phyloP scores from a whole-genome alignment of 306 rosid genomes.

The Prunus campanulata region DNA sequence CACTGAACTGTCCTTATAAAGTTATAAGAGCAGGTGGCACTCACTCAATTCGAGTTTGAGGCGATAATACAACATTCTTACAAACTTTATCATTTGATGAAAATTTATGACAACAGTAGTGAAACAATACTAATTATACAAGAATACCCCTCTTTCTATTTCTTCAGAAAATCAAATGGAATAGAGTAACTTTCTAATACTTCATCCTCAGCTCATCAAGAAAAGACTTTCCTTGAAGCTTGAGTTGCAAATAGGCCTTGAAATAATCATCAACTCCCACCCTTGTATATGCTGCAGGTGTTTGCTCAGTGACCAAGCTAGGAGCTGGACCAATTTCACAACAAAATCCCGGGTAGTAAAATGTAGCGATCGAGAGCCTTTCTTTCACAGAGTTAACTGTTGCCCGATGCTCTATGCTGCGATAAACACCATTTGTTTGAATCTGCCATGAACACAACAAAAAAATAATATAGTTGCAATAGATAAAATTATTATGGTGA shows the following conservation, averaged over 20 bases:
- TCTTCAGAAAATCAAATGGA: neutral
- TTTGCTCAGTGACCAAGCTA: constrained; percentile 26
- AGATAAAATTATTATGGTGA: neutral
- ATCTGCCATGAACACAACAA: constrained; percentile 9
- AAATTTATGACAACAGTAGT: neutral
- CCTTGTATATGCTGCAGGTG: constrained; percentile 15
- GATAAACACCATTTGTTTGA: constrained; percentile 23
- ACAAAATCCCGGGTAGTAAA: constrained; percentile 2
- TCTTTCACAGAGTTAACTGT: constrained; percentile 24
- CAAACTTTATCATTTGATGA: neutral
- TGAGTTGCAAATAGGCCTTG: neutral
- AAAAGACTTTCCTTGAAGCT: constrained; percentile 23
- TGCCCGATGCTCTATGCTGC: constrained; percentile 33
- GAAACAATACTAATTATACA: neutral
- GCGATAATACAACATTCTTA: too few relatives aligned
- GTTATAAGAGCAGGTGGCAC: too few relatives aligned
- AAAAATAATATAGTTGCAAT: too few relatives aligned
- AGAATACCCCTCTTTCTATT: neutral
- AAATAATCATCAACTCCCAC: neutral
- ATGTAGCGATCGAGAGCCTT: constrained; percentile 30
- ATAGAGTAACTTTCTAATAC: neutral
- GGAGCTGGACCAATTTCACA: constrained; percentile 16
- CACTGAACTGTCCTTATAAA: too few relatives aligned
- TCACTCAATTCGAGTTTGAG: too few relatives aligned
- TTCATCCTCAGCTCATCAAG: neutral